Base-by-base conservation (phyloP, 306 rosid genomes). In the Lathyrus sativus region DNA sequence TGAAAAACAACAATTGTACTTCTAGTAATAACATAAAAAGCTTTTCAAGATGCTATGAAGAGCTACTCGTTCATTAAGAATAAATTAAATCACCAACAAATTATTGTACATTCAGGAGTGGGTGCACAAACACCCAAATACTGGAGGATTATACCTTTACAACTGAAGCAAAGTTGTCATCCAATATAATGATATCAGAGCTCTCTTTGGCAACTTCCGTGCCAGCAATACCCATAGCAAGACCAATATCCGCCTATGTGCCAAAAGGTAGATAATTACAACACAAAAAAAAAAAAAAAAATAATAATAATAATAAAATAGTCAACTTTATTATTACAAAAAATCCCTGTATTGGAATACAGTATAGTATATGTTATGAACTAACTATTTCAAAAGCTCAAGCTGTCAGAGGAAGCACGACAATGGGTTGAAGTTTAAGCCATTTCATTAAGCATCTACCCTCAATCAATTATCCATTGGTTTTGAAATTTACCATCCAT, bases 141-240 rank as follows among this genome's bases (percentile, higher is more conserved):
- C 11, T n/a, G 29, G 39, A 64, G 51, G 67, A 26, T 18, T 19
- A 76, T 49, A 87, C 96, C 95, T 93, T 93, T 48, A 87, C 95
- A 81, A 93, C 89, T 18, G 97, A 86, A 56, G 97, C 81, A 76
- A 93, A 93, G 49, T 82, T 87, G 82, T 93, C 99, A 77, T 93
- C 99, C 85, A 93, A 86, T 69, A 93, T 93, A 66, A 93, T 82
- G 61, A 93, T 87, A 81, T 88, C 99, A 2, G 96, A 93, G 78
- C 92, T 93, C 80, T 93, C 99, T 78, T 93, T 93, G 11, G 99
- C 96, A 62, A 93, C 96, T 79, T 90, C 95, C 11, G 99, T 90
- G 50, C 99, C 99, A 57, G 65, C 77, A 60, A 93, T 93, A 51
- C 95, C 96, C 99, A 93, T 90, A 24, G 97, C 96, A 82, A 93